Percentiles rank a stretch among this genome's conserved stretches.
These are phyloP conservation scores for Plantago lanceolata DNA, from an alignment of 305 asterid genomes.

Conservation along the genomic window DNA sequence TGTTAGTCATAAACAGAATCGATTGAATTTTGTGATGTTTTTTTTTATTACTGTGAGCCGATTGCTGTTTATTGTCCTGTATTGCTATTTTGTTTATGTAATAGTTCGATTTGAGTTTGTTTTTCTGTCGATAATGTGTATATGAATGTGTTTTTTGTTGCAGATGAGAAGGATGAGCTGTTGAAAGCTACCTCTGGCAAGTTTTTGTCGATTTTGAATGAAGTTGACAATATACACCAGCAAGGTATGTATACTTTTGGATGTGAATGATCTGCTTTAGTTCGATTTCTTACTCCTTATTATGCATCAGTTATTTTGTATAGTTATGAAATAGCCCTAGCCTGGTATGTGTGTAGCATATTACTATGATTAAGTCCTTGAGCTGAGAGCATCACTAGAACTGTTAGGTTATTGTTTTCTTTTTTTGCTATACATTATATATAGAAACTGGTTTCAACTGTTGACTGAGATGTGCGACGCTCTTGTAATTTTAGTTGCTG, in stretches of 20 bases:
- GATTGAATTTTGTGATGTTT: not conserved
- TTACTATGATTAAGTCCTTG: too few relatives aligned
- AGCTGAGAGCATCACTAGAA: too few relatives aligned
- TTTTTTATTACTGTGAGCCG: too few relatives aligned
- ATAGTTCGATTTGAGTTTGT: not conserved
- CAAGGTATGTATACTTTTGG: conserved; percentile 25
- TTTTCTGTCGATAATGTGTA: not conserved
- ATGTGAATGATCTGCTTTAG: not conserved
- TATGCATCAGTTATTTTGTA: too few relatives aligned
- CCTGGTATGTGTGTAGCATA: not conserved
- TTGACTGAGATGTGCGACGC: not conserved
- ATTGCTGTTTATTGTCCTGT: not conserved
- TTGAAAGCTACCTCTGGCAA: conserved; percentile 24
- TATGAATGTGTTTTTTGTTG: conserved; percentile 1
- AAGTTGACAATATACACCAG: conserved; percentile 38
- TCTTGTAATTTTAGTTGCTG: not conserved
- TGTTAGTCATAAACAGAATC: too few relatives aligned
- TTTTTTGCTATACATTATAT: too few relatives aligned
- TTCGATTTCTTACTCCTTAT: not conserved
- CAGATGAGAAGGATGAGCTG: conserved; percentile 42
- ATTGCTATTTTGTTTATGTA: too few relatives aligned
- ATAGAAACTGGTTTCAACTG: too few relatives aligned
- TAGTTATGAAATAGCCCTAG: not conserved
- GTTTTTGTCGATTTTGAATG: conserved; percentile 33
- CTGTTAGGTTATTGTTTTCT: too few relatives aligned